Evolutionary conservation across 257 asterid genomes (phyloP), one percentile per base, ranked within the genome.

Genomic region (Eustoma russellianum): DNA sequence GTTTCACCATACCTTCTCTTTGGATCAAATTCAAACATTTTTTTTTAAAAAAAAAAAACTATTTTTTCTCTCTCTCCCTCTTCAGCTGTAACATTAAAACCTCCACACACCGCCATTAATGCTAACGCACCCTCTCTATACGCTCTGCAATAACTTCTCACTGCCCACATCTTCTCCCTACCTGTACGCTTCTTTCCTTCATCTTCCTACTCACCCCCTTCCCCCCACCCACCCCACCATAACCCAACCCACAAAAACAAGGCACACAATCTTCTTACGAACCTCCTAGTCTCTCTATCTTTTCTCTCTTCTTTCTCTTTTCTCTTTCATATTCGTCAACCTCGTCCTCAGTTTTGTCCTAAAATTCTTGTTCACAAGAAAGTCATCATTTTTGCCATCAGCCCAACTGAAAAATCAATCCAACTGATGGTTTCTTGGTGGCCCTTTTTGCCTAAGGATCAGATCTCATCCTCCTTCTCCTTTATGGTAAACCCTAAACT

Each of bases 291-390:
- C 54, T 34, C 16, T 3, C n/a, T 40, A n/a, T n/a, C n/a, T n/a
- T n/a, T 34, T 12, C 17, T 6, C 52, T 7, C 12, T 17, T 61
- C 56, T 13, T 51, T 57, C 30, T 24, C 30, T 24, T 24, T 24
- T 24, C 30, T 24, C 30, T 24, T 24, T 24, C 30, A 24, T 24
- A 24, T 24, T 38, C n/a, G n/a, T n/a, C n/a, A n/a, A n/a, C n/a
- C n/a, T n/a, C n/a, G n/a, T n/a, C 43, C 12, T 38, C 66, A 38
- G 46, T 57, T 70, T 48, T 79, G 76, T 65, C 61, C 74, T 70
- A 70, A 73, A 86, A 90, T 90, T 86, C 91, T 61, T 0, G 64
- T 63, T 81, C 96, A 81, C 94, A 77, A 75, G 86, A 83, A 66
- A 75, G 30, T 70, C 43, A 38, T 38, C 11, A 17, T 16, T 41